phyloP scores from a whole-genome alignment of 2,329 filamentous ascomycete species.

The Exserohilum turcica region DNA sequence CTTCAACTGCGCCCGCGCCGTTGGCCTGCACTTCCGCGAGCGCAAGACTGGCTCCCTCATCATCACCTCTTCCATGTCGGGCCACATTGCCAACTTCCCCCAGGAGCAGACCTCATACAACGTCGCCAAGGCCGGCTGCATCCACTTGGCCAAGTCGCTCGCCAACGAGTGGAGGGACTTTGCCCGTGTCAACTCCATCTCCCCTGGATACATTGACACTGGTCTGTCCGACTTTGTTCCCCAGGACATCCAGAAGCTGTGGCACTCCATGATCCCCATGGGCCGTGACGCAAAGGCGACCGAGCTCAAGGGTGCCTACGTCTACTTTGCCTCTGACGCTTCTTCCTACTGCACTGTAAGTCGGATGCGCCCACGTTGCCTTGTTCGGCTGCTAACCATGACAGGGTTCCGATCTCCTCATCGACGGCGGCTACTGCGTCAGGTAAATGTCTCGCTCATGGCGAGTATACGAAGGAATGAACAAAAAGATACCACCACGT shows the following conservation, averaged over 20 bases:
- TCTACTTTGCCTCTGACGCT: constrained; percentile 82
- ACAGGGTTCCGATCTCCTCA: constrained; percentile 67
- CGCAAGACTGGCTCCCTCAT: constrained; percentile 67
- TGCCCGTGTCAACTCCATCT: constrained; percentile 70
- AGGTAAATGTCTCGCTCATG: constrained; percentile 38
- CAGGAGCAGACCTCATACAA: constrained; percentile 63
- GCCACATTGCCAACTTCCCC: constrained; percentile 82
- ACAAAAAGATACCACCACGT: constrained; percentile 16
- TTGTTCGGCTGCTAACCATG: constrained; percentile 20
- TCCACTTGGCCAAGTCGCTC: constrained; percentile 66
- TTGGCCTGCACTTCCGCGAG: constrained; percentile 77
- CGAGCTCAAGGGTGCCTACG: constrained; percentile 81
- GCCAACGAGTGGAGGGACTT: constrained; percentile 74
- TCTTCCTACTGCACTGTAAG: constrained; percentile 77
- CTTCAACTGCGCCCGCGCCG: constrained; percentile 85
- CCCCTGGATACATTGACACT: constrained; percentile 71
- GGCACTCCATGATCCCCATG: constrained; percentile 81
- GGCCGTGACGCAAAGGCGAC: constrained; percentile 73
- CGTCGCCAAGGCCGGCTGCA: constrained; percentile 67
- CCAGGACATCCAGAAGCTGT: constrained; percentile 71
- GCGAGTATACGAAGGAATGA: constrained; percentile 15
- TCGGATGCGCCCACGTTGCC: neutral
- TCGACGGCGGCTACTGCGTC: constrained; percentile 74
- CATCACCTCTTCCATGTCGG: constrained; percentile 76
- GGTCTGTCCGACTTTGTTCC: constrained; percentile 69